A percentile compares a stretch with the other conserved stretches of the same genome.
Evolutionary conservation across 495 filamentous ascomycete genomes (phyloP).

Genomic region (Physcia stellaris): DNA sequence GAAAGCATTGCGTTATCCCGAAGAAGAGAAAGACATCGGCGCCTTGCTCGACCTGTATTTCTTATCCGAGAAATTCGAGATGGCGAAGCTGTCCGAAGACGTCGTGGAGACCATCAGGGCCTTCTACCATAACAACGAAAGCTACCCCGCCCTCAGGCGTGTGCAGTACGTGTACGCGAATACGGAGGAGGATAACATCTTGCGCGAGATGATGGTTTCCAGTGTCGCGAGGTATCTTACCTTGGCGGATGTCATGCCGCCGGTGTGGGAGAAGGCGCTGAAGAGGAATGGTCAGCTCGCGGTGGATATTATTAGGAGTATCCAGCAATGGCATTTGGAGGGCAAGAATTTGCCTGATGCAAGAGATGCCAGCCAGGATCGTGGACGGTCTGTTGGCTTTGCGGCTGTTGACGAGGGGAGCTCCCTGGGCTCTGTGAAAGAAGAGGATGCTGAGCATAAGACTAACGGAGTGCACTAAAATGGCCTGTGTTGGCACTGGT

Average conservation of each 20-base stretch:
- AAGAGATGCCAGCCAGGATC: constrained; percentile 22
- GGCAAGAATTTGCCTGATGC: constrained; percentile 28
- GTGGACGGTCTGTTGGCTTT: constrained; percentile 17
- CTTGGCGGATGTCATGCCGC: constrained; percentile 24
- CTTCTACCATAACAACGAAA: constrained; percentile 29
- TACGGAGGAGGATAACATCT: constrained; percentile 26
- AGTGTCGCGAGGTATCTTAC: constrained; percentile 28
- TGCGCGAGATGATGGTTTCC: constrained; percentile 34
- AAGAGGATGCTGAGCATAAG: constrained; percentile 12
- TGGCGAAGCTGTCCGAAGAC: constrained; percentile 20
- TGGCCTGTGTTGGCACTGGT: too few species aligned
- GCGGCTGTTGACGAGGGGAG: constrained; percentile 16
- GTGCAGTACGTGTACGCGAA: constrained; percentile 39
- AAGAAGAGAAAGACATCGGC: constrained; percentile 27
- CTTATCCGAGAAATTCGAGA: constrained; percentile 27
- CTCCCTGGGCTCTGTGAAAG: constrained; percentile 12
- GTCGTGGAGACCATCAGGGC: constrained; percentile 26
- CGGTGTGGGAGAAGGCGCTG: constrained; percentile 35
- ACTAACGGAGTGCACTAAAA: constrained; percentile 4
- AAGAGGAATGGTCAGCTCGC: constrained; percentile 33
- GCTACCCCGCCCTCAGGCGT: constrained; percentile 31
- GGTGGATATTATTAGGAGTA: constrained; percentile 32
- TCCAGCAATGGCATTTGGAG: constrained; percentile 34
- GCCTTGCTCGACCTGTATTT: constrained; percentile 33
- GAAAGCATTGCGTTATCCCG: constrained; percentile 21